Evolutionary conservation across 129 eudicot genomes (phyloP), one percentile per base, ranked within the genome.

Genomic region (Artemisia tridentata): DNA sequence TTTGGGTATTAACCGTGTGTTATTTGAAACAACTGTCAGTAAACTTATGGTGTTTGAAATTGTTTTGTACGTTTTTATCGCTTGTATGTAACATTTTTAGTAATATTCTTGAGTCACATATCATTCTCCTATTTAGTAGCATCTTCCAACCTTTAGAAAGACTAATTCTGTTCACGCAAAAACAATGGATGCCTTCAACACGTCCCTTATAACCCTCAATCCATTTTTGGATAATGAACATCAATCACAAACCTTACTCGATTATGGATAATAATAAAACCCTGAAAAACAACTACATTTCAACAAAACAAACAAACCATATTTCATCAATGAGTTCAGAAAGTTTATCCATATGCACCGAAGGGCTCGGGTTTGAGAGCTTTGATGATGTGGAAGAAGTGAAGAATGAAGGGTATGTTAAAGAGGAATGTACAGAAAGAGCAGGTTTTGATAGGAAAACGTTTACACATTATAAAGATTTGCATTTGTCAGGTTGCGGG

Each of bases 291-390:
- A 41, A 17, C 31, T 71, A 57, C 43, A 41, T 57, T 51, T 51
- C 61, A 59, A 68, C 38, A 45, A 62, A 18, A 38, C 68, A 46
- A 53, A 59, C 69, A 31, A 77, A 31, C 41, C 65, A 60, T 60
- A 38, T 60, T 60, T 60, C 41, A 9, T 63, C 51, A 73, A 78
- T 81, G 85, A 83, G 75, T 61, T 82, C 88, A 0, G 91, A 89
- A 23, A 81, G 90, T 48, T 75, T 87, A 58, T 83, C 87, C n/a
- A 76, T 68, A 20, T 76, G 80, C 43, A 77, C 76, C 0, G 89
- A 92, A 74, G 89, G 88, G 66, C 85, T 92, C 55, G 98, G 98
- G 13, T 87, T 79, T 43, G 95, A 92, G 61, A 87, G 96, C 86
- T 86, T 72, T 56, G 87, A 78, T 58, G 86, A 80, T 16, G 76